phyloP scores from a whole-genome alignment of 2,329 filamentous ascomycete genomes.

The Fusarium praegraminearum region DNA sequence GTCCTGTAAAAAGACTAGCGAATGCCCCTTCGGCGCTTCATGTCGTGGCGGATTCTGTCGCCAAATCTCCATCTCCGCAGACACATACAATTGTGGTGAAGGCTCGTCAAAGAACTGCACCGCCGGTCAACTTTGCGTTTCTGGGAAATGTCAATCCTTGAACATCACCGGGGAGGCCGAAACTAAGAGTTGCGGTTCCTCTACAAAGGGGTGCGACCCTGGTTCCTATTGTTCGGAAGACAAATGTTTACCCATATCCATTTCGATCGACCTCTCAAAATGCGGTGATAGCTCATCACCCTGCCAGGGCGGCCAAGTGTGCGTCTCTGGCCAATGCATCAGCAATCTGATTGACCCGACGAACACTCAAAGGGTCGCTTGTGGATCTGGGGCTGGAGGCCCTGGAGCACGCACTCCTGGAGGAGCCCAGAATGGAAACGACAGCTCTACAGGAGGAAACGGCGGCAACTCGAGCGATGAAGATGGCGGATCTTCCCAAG shows the following conservation, averaged over 20 bases:
- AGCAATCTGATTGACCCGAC: slow-evolving; percentile 15
- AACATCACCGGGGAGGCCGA: slow-evolving; percentile 10
- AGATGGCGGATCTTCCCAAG: not conserved
- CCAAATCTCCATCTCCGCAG: slow-evolving; percentile 29
- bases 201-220: slow-evolving; percentile 6
- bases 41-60: slow-evolving; percentile 25
- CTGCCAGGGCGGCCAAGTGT: slow-evolving; percentile 22
- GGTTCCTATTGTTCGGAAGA: slow-evolving; percentile 23
- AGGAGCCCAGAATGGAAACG: not conserved
- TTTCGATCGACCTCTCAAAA: slow-evolving; percentile 26
- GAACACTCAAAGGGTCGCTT: slow-evolving; percentile 2
- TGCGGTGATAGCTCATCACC: slow-evolving; percentile 13
- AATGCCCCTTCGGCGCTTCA: slow-evolving; percentile 18
- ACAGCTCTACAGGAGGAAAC: not conserved
- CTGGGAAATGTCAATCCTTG: slow-evolving; percentile 17
- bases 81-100: slow-evolving; percentile 23
- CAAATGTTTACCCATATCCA: slow-evolving; percentile 14
- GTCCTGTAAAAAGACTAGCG: slow-evolving; percentile 17
- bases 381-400: slow-evolving; percentile 18
- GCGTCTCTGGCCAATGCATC: slow-evolving; percentile 27
- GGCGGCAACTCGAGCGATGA: not conserved
- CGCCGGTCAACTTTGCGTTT: slow-evolving; percentile 28
- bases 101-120: slow-evolving; percentile 19
- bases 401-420: slow-evolving; percentile 30
- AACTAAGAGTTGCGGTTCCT: slow-evolving; percentile 12